These are phyloP conservation scores for Annulohypoxylon stygium DNA, from an alignment of 495 filamentous ascomycete genomes.

Conservation along the genomic window DNA sequence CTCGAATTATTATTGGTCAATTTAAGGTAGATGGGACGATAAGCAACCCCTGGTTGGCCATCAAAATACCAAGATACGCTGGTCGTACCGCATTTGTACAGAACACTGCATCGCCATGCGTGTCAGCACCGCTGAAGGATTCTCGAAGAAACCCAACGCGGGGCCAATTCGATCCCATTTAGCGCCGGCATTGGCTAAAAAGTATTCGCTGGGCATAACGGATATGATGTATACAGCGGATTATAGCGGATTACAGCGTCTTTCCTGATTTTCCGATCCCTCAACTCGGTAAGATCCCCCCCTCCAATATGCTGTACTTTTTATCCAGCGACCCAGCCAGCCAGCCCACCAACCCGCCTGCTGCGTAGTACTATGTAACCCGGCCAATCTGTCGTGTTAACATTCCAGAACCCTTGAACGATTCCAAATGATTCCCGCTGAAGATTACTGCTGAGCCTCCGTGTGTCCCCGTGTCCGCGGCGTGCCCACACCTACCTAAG, in stretches of 20 bases:
- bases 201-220: neutral
- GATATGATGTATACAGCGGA: too few species aligned
- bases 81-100: slow-evolving; percentile 4
- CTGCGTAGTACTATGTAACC: too few species aligned
- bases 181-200: slow-evolving; percentile 10
- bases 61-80: neutral
- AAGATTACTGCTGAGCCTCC: neutral
- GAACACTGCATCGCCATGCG: slow-evolving; percentile 4
- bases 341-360: too few species aligned
- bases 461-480: too few species aligned
- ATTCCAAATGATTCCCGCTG: neutral
- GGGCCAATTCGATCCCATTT: neutral
- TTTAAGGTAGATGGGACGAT: neutral
- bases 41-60: slow-evolving; percentile 10
- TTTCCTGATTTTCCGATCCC: neutral
- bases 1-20: neutral
- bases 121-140: slow-evolving; percentile 16
- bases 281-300: slow-evolving; percentile 5
- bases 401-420: neutral
- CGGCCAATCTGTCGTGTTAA: neutral
- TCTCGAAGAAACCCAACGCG: slow-evolving; percentile 1
- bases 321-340: neutral
- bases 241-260: neutral
- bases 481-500: neutral
- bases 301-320: neutral